Evolutionary conservation across 2,329 filamentous ascomycete genomes (phyloP), one percentile per base, ranked within the genome.

Genomic region (Coleophoma cylindrospora): DNA sequence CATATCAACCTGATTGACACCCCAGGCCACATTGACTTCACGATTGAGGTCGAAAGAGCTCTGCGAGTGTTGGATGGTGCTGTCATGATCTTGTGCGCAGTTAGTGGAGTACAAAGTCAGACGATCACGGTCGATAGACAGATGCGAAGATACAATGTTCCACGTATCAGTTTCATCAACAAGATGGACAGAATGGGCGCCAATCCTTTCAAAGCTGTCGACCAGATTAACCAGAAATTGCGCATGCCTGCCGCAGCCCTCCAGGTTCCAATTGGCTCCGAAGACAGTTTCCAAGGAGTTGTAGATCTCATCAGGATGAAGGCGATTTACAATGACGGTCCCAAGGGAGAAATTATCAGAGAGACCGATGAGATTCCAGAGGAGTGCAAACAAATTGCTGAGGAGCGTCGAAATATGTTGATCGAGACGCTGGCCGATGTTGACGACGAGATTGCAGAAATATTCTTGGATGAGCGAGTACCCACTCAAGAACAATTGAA

Each of bases 171-270:
- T 49, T 99, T 99, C 65, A 84, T 99, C 68, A 99, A 99, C 77
- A 99, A 99, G 79, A 97, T 99, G 92, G 94, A 99, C 66, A 87
- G 94, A 58, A 96, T 96, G 87, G 94, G 94, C 53, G 89, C 94
- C 57, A 97, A 99, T 67, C 94, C 94, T 9, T 99, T 91, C 83
- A 96, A 95, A 73, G 91, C 91, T 9, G 84, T 99, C 50, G 92
- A 99, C 38, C 91, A 96, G 73, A 97, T 99, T 77, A 96, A 96
- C 74, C 81, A 85, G 63, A 99, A 99, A 74, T 81, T 99, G 55
- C 91, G 91, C 73, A 86, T 97, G 48, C 85, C 89, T 33, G 94
- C 94, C 34, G 94, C 94, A 12, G 94, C 94, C 15, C 80, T 99
- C 40, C 94, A 99, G 71, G 84, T 99, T 21, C 94, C 94, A 10